Evolutionary conservation across 768 basidiomycete genomes (phyloP).

Genomic region (Boletus rufocinnamomeus): DNA sequence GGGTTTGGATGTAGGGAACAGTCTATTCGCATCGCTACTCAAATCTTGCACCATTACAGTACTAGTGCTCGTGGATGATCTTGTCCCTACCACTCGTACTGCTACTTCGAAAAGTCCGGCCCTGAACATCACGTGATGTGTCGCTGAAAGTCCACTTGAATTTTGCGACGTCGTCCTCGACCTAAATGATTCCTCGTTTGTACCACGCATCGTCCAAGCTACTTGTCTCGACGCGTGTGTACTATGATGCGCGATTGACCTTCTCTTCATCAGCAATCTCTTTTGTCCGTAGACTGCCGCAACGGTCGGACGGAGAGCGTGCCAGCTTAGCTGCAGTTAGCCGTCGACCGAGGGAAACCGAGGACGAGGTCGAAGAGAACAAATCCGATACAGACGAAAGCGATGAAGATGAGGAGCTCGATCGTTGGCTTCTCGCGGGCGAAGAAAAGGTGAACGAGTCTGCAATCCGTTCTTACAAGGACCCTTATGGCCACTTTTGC

Average conservation of each 20-base stretch:
- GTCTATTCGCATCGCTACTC: slow-evolving; percentile 2
- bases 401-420: slow-evolving; percentile 16
- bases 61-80: neutral
- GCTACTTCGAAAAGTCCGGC: slow-evolving; percentile 1
- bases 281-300: slow-evolving; percentile 14
- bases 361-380: slow-evolving; percentile 10
- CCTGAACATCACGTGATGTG: slow-evolving; percentile 31
- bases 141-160: slow-evolving; percentile 9
- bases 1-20: neutral
- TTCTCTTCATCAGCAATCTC: slow-evolving; percentile 26
- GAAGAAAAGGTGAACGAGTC: slow-evolving; percentile 22
- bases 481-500: slow-evolving; percentile 22
- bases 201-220: slow-evolving; percentile 14
- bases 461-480: slow-evolving; percentile 16
- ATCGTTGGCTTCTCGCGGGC: slow-evolving; percentile 21
- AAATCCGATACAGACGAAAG: slow-evolving; percentile 1
- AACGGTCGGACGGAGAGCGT: slow-evolving; percentile 8
- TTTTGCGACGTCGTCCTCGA: slow-evolving; percentile 14
- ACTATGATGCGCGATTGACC: slow-evolving; percentile 14
- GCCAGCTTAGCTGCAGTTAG: neutral
- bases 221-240: slow-evolving; percentile 11
- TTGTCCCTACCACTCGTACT: neutral
- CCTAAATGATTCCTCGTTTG: slow-evolving; percentile 28
- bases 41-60: neutral
- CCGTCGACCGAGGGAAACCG: slow-evolving; percentile 1